Percentiles rank a stretch among this genome's conserved stretches.
Evolutionary conservation across 306 rosid species (phyloP).

Genomic region (Neltuma alba): DNA sequence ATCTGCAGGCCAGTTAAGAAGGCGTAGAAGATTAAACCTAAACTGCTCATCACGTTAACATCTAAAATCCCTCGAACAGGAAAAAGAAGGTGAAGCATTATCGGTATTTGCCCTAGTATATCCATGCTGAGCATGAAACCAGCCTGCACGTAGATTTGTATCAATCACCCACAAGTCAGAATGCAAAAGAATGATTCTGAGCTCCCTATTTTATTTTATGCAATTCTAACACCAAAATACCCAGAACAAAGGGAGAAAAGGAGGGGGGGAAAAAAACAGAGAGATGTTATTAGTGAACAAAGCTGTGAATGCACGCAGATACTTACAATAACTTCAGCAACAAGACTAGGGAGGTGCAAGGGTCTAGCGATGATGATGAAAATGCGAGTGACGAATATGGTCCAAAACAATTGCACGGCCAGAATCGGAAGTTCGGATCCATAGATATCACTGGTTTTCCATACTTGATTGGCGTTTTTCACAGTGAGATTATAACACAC

Average conservation of each 20-base stretch:
- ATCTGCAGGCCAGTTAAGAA: constrained; percentile 50
- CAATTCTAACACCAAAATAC: background rate
- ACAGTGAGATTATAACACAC: constrained; percentile 16
- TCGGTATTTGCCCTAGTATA: background rate
- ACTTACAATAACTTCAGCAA: constrained; percentile 40
- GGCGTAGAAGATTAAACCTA: constrained; percentile 40
- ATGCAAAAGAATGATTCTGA: background rate
- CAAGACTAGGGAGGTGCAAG: constrained; percentile 41
- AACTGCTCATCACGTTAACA: constrained; percentile 22
- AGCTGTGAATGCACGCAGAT: background rate
- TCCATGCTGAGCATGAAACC: constrained; percentile 37
- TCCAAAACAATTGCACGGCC: constrained; percentile 4
- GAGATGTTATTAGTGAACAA: background rate
- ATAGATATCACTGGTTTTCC: constrained; percentile 32
- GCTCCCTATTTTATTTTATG: background rate
- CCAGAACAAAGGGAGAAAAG: background rate
- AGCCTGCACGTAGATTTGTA: constrained; percentile 27
- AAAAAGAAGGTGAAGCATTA: background rate
- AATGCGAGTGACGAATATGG: background rate
- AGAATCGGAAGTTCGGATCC: constrained; percentile 18
- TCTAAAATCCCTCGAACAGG: constrained; percentile 21
- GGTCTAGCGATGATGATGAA: constrained; percentile 27
- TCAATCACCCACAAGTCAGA: background rate
- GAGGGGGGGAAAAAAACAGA: constrained; percentile 21
- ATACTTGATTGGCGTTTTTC: constrained; percentile 11